Percentiles rank a stretch among this genome's conserved stretches.
Evolutionary conservation across 805 yeast genomes (phyloP).

Genomic region (Martiniozyma abietophila): DNA sequence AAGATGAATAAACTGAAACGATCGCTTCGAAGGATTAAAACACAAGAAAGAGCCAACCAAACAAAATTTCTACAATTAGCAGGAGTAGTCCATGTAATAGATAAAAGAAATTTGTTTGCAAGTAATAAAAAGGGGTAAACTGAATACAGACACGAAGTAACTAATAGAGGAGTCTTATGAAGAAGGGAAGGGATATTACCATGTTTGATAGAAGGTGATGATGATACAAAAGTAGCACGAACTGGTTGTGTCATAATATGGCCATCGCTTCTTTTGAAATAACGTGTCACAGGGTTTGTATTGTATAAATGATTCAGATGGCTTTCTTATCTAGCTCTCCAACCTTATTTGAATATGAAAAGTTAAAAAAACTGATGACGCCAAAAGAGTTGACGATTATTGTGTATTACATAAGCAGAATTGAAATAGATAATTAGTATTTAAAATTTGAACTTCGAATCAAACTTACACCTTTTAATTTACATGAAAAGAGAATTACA

Average conservation of each 20-base stretch:
- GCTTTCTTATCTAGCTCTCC: too few species aligned
- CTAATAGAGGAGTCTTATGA: slow-evolving; percentile 28
- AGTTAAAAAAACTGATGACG: too few species aligned
- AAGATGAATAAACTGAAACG: slow-evolving; percentile 27
- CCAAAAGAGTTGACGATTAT: not conserved
- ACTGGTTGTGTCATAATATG: slow-evolving; percentile 1
- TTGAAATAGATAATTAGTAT: too few species aligned
- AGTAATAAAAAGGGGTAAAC: slow-evolving; percentile 39
- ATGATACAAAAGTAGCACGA: not conserved
- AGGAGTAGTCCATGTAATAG: slow-evolving; percentile 48
- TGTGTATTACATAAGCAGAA: not conserved
- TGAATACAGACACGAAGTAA: slow-evolving; percentile 38
- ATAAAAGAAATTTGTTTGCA: slow-evolving; percentile 34
- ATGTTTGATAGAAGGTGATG: not conserved
- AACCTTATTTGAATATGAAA: too few species aligned
- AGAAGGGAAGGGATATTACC: slow-evolving; percentile 13
- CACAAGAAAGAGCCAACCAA: slow-evolving; percentile 30
- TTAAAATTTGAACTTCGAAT: slow-evolving; percentile 1
- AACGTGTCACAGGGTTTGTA: too few species aligned
- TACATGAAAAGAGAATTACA: not conserved
- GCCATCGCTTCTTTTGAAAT: too few species aligned
- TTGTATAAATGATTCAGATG: too few species aligned
- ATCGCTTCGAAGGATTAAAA: slow-evolving; percentile 36
- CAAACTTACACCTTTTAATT: not conserved
- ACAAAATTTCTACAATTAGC: slow-evolving; percentile 39